Evolutionary conservation across 805 yeast genomes (phyloP).

Genomic region (Nadsonia fulvescens): DNA sequence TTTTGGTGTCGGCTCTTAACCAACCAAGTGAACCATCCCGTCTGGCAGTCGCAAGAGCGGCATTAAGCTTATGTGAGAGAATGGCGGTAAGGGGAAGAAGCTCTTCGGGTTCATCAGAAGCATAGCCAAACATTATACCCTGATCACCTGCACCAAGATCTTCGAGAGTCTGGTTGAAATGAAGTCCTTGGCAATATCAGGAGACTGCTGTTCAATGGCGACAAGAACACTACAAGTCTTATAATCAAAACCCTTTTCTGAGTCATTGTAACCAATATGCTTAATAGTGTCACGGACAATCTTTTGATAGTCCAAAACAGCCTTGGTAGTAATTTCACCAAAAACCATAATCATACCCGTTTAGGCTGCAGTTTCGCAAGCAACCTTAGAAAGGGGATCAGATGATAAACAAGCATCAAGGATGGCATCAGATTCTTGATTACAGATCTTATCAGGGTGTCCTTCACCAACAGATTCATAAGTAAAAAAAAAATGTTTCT

Average conservation of each 20-base stretch:
- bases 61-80: slow-evolving; percentile 89
- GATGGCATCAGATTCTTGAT: slow-evolving; percentile 96
- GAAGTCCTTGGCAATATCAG: slow-evolving; percentile 99
- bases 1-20: slow-evolving; percentile 99
- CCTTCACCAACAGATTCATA: slow-evolving; percentile 59
- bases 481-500: slow-evolving; percentile 37
- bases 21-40: slow-evolving; percentile 87
- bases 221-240: slow-evolving; percentile 97
- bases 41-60: slow-evolving; percentile 93
- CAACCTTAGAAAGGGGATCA: slow-evolving; percentile 96
- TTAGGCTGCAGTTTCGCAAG: slow-evolving; percentile 98
- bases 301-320: slow-evolving; percentile 89
- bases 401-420: slow-evolving; percentile 90
- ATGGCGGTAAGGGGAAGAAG: slow-evolving; percentile 87
- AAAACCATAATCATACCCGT: slow-evolving; percentile 99
- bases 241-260: slow-evolving; percentile 95
- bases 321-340: slow-evolving; percentile 98
- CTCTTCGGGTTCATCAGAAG: slow-evolving; percentile 97
- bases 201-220: slow-evolving; percentile 98
- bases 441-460: slow-evolving; percentile 50
- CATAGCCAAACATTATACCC: slow-evolving; percentile 99
- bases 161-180: slow-evolving; percentile 85
- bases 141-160: slow-evolving; percentile 99
- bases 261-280: slow-evolving; percentile 93
- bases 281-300: slow-evolving; percentile 95